Evolutionary conservation across 2,329 filamentous ascomycete species (phyloP), one percentile per base, ranked within the genome.

Genomic region (Pseudocercospora fuligena): DNA sequence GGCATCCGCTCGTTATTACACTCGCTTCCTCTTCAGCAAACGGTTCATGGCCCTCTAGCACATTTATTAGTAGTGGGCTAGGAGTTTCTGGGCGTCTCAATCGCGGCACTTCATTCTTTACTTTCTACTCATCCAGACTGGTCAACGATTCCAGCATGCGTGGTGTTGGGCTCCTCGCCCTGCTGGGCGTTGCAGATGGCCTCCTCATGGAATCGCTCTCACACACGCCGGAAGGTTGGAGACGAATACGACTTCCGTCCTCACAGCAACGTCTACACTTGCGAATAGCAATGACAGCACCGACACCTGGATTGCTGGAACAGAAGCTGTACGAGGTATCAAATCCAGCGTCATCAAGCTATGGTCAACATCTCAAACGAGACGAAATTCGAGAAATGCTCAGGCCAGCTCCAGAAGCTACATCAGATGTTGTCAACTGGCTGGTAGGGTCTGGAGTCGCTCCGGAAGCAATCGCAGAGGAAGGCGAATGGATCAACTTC

Each of bases 311-410:
- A 3, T 47, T 71, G 5, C 85, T 91, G 62, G 87, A 90, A 74
- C 82, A 87, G 72, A 83, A 80, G 6, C 82, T 89, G 9, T 81
- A 89, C 64, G 85, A 88, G 49, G 82, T 91, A 31, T 89, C 89
- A 0, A 87, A 86, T 0, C 89, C 89, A 0, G 82, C 81, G 29
- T 83, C 88, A 70, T 77, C 82, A 1, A 81, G 79, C 21, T 91
- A 91, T 74, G 89, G 89, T 40, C 80, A 84, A 71, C 87, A 90
- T 72, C 78, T 91, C 78, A 87, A 84, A 65, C 84, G 85, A n/a
- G 83, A 88, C 36, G 83, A 90, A 71, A 76, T 90, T 40, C 84
- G 84, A 31, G 78, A 80, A 0, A 81, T 86, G 63, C 79, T 89
- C 46, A 84, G 84, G 19, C 87, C 88, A 0, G 78, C 81, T 2